Percentiles rank a stretch among this genome's conserved stretches.
Conservation (phyloP, 2,329 filamentous ascomycete genomes). For the Botryotinia globosa region DNA sequence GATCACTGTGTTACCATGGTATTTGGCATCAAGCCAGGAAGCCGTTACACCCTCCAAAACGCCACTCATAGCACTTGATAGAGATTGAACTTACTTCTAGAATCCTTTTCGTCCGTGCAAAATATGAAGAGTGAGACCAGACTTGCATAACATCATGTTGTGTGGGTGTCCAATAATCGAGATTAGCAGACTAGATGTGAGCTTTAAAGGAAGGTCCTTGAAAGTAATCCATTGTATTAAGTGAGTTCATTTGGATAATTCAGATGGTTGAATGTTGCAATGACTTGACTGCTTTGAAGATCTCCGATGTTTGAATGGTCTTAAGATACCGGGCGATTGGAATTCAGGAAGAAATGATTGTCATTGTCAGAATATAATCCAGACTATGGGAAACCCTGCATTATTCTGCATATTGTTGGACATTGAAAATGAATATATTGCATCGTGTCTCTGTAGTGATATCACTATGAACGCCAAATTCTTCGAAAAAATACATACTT, state of each 20-base stretch:
- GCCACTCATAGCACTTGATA: not conserved
- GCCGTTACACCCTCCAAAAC: slow-evolving; percentile 1
- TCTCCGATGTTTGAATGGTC: not conserved
- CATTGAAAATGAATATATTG: slow-evolving; percentile 13
- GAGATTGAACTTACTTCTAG: not conserved
- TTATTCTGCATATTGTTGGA: slow-evolving; percentile 6
- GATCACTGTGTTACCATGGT: not conserved
- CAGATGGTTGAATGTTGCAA: not conserved
- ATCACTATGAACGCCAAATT: slow-evolving; percentile 14
- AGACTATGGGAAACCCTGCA: not conserved
- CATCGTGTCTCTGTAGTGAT: slow-evolving; percentile 9
- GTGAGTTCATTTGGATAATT: not conserved
- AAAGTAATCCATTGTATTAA: not conserved
- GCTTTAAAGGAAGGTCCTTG: not conserved
- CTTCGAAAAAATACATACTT: slow-evolving; percentile 10
- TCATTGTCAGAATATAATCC: not conserved
- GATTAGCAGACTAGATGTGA: not conserved
- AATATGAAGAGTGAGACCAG: not conserved
- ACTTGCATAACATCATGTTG: slow-evolving; percentile 18
- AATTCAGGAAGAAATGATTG: not conserved
- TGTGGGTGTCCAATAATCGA: not conserved
- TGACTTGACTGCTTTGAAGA: not conserved
- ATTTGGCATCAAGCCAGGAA: not conserved
- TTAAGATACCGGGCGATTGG: not conserved
- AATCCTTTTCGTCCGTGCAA: not conserved